Evolutionary conservation across 208 protist species (phyloP), one percentile per base, ranked within the genome.

Genomic region (Leishmania amazonensis): DNA sequence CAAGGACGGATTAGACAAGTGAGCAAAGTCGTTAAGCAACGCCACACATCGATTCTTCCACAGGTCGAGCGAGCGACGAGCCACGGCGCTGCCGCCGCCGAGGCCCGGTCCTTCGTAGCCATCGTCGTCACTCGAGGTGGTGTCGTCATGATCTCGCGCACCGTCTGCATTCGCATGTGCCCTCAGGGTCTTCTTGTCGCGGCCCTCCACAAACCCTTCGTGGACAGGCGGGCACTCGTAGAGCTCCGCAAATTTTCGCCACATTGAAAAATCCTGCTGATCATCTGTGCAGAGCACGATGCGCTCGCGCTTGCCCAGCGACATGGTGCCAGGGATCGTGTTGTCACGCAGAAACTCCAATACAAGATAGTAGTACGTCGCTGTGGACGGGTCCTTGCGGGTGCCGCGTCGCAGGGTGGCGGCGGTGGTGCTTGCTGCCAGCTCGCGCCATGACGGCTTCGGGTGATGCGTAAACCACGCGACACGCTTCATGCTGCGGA

Each of bases 241-340:
- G 6, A 89, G 58, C 38, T 96, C 90, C 4, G 91, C 79, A 72
- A 97, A 96, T 72, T 93, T 79, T 77, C 93, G 88, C 92, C 92
- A 97, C 78, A 93, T 89, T 38, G 90, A 80, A 84, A 94, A 96
- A 74, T 96, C 94, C 54, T 95, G 89, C 42, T 83, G 82, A 70
- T 96, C 89, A 31, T 97, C 92, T 11, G 94, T 97, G 80, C 92
- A 97, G 4, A 97, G 83, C 3, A 96, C 92, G 17, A 95, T 62
- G 38, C 92, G 89, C 67, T 97, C 94, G 31, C 92, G 87, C 74
- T 95, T 96, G 54, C 83, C 87, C 2, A 92, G 83, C 13, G 65
- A 40, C 7, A 85, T 47, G 17, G 83, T 87, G 31, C 49, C 83
- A 1, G 75, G 70, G 5, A 82, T 67, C 28, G 88, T 87, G 54